Base-by-base conservation (phyloP, 1,284 basidiomycete species). In the Puccinia polysora region DNA sequence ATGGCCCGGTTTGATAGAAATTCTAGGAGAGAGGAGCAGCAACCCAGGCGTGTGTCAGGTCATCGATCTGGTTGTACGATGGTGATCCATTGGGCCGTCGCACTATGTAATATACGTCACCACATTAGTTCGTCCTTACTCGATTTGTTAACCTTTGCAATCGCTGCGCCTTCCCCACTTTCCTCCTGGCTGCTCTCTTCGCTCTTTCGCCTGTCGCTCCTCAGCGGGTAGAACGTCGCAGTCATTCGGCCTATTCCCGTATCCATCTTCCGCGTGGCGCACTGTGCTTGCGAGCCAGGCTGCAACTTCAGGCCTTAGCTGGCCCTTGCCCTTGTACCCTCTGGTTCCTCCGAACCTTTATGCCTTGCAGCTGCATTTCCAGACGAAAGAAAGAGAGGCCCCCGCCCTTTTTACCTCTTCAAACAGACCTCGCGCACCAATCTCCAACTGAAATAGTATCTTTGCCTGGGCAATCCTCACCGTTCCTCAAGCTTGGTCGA, bases 291-390 rank as follows among this genome's bases (percentile, higher is more conserved):
- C 34, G 56, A 36, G 36, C 12, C n/a, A 59, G 56, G 34, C 30
- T 2, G 23, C n/a, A 14, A 59, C 6, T 32, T 8, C 18, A 36
- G 10, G 34, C 56, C 14, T 23, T 8, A 58, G 4, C 56, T 32
- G 20, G 15, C 36, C 40, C 36, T 59, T 12, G 18, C 40, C 56
- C 14, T 7, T 6, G 14, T 8, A 12, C 43, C n/a, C 18, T 28
- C 36, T 45, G 58, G 40, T 38, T 4, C 58, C 2, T n/a, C 18
- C 15, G 58, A n/a, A 20, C 36, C 58, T 60, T 60, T 38, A 60
- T 60, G 58, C 58, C 58, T 60, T 60, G 58, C 58, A 28, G 36
- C 32, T 60, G 58, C 58, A 34, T 60, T 38, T 60, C 58, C 14
- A 60, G 58, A 28, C 20, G 25, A 38, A 60, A 23, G 58, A 60